Evolutionary conservation across 352 stramenopile genomes (phyloP), one percentile per base, ranked within the genome.

Genomic region (Phytophthora quininea): DNA sequence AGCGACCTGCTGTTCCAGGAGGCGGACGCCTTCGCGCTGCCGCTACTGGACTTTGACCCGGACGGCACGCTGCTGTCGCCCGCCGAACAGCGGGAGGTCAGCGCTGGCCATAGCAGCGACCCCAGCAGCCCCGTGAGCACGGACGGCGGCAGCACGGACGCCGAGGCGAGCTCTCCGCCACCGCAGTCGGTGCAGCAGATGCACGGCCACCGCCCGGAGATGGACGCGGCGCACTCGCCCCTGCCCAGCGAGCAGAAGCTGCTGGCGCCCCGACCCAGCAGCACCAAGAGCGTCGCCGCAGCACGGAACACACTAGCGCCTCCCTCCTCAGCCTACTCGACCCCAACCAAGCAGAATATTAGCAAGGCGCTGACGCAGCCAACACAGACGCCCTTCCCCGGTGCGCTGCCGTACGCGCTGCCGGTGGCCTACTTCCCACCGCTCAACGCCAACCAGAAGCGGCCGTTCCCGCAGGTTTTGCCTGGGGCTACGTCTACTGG

Each of bases 341-440:
- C 14, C 43, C 3, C 43, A 27, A 40, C 27, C 48, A 58, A 62
- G 32, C 42, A 45, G 59, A 56, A 64, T 27, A 43, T 51, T 35
- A 58, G 31, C 43, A 71, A 57, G 43, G 47, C 35, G 32, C 37
- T 51, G 32, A 37, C 58, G 51, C 49, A 40, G 40, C 35, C 48
- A 32, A 38, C 47, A 14, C 11, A 52, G 31, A 33, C 46, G 11
- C 10, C 60, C 38, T 76, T 83, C 37, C n/a, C 71, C 3, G 33
- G 47, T 9, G 43, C 42, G 19, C 76, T 92, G 32, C 81, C 84
- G 12, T 92, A 86, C 43, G 84, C 84, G 30, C 75, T 88, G 53
- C 84, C 84, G 4, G 74, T 92, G 19, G 84, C 84, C 33, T 90
- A 83, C 55, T 88, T 89, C 54, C 71, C 74, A 15, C 56, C 73